These are phyloP conservation scores for Acrocalymma vagum DNA, from an alignment of 2,329 filamentous ascomycete genomes.

Conservation along the genomic window DNA sequence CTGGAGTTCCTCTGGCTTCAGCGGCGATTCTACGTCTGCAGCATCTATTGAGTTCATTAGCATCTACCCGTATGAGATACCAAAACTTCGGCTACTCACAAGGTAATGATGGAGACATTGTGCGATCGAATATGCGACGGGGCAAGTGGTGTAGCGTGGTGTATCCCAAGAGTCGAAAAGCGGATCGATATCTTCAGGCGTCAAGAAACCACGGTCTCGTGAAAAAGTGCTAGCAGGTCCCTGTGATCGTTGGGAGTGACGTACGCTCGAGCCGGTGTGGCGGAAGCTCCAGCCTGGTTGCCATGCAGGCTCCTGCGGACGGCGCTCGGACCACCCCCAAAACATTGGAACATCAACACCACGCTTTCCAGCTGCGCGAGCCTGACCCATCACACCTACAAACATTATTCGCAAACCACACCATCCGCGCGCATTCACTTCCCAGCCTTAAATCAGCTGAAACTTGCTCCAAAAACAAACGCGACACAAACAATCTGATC, in stretches of 20 bases:
- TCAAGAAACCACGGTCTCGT: conserved; percentile 21
- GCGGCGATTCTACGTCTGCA: conserved; percentile 94
- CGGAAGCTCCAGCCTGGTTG: conserved; percentile 18
- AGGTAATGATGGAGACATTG: conserved; percentile 47
- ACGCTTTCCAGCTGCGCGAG: too few relatives aligned
- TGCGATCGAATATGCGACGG: conserved; percentile 1
- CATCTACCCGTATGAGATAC: neutral
- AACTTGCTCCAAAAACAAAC: conserved; percentile 2
- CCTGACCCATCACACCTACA: conserved; percentile 25
- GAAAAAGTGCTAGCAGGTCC: too few relatives aligned
- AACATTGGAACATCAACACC: conserved; percentile 43
- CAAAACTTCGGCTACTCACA: conserved; percentile 31
- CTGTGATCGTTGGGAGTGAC: conserved; percentile 34
- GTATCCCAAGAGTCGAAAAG: too few relatives aligned
- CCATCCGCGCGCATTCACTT: neutral
- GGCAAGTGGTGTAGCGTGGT: conserved; percentile 4
- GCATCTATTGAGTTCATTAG: conserved; percentile 71
- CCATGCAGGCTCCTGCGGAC: too few relatives aligned
- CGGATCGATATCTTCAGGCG: conserved; percentile 10
- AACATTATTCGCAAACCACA: conserved; percentile 4
- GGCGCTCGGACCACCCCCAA: too few relatives aligned
- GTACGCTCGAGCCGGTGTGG: conserved; percentile 35
- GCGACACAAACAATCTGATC: conserved; percentile 12
- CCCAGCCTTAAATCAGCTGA: neutral
- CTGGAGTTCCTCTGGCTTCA: conserved; percentile 90